phyloP scores from a whole-genome alignment of 495 filamentous ascomycete species.

The Penicillium bovifimosum region DNA sequence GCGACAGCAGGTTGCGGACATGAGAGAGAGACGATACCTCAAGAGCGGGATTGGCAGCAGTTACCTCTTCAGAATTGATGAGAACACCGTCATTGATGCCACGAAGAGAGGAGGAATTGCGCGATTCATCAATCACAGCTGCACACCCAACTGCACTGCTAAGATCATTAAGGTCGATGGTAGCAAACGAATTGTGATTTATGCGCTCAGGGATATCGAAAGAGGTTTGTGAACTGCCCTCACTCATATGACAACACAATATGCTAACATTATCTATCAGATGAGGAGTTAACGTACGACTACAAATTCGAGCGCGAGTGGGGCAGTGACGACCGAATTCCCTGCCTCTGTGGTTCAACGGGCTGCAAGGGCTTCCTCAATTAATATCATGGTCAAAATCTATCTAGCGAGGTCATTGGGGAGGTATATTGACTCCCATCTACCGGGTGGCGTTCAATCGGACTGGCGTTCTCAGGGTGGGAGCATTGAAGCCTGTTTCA shows the following conservation, averaged over 20 bases:
- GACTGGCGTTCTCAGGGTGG: constrained; percentile 16
- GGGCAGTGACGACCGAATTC: constrained; percentile 89
- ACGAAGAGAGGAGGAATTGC: constrained; percentile 98
- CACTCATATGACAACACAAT: not conserved
- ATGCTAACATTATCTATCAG: constrained; percentile 49
- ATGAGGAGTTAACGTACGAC: constrained; percentile 98
- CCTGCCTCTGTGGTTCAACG: constrained; percentile 90
- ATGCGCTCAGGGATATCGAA: constrained; percentile 88
- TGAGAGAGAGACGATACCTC: constrained; percentile 84
- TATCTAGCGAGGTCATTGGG: not conserved
- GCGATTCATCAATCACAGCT: constrained; percentile 98
- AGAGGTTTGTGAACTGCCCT: constrained; percentile 63
- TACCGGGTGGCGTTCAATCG: constrained; percentile 16
- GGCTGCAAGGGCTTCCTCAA: constrained; percentile 99
- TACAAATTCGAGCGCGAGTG: constrained; percentile 99
- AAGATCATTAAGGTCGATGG: constrained; percentile 99
- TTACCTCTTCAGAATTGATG: constrained; percentile 97
- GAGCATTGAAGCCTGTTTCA: constrained; percentile 15
- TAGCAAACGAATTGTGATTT: constrained; percentile 98
- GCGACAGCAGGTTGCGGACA: constrained; percentile 89
- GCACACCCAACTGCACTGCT: constrained; percentile 95
- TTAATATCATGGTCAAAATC: constrained; percentile 39
- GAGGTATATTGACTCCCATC: constrained; percentile 1
- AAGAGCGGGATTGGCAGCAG: constrained; percentile 96
- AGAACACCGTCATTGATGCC: constrained; percentile 94